These are phyloP conservation scores for Ogataea pini DNA, from an alignment of 805 yeast species.

Conservation along the genomic window DNA sequence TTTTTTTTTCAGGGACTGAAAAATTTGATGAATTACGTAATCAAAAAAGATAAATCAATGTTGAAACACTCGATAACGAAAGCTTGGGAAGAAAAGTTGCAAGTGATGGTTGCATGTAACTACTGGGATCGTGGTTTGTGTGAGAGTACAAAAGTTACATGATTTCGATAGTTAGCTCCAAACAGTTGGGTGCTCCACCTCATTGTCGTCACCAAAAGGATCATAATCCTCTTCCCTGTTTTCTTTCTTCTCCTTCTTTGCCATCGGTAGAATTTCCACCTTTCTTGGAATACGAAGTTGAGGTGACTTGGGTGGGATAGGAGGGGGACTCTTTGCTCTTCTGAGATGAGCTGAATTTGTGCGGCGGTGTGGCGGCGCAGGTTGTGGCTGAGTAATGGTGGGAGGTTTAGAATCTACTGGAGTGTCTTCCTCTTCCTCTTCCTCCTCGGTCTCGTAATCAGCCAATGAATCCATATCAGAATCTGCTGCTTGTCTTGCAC, in stretches of 20 bases:
- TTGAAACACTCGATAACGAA: too few species aligned
- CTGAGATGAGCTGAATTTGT: not conserved
- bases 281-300: conserved; percentile 14
- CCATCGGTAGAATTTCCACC: conserved; percentile 1
- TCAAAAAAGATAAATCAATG: too few species aligned
- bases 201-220: conserved; percentile 37
- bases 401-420: too few species aligned
- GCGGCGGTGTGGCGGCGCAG: conserved; percentile 1
- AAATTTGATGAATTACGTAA: too few species aligned
- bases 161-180: too few species aligned
- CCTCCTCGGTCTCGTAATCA: conserved; percentile 38
- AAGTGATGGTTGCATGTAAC: too few species aligned
- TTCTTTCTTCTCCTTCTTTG: not conserved
- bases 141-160: too few species aligned
- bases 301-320: conserved; percentile 30
- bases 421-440: conserved; percentile 13
- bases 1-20: too few species aligned
- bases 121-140: not conserved
- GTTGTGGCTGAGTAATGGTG: conserved; percentile 3
- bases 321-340: conserved; percentile 27
- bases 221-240: conserved; percentile 19
- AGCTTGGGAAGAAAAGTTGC: too few species aligned
- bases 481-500: conserved; percentile 43
- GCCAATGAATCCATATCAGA: conserved; percentile 42
- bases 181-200: conserved; percentile 27